Evolutionary conservation across 75 land plant species (phyloP), one percentile per base, ranked within the genome.

Genomic region (Larix kaempferi): DNA sequence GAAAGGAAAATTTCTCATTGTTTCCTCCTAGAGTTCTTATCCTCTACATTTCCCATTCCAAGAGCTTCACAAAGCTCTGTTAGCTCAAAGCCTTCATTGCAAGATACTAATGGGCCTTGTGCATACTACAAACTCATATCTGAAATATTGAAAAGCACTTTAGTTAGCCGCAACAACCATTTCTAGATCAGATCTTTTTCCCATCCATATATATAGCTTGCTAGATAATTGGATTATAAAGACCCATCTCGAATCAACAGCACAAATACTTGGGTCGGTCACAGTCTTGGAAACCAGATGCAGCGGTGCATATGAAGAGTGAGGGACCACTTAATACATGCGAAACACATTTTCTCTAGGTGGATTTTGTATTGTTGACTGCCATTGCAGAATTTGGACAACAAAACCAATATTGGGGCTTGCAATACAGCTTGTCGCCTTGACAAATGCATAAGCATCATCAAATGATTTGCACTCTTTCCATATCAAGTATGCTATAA

Each of bases 401-500:
- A 73, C 80, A 76, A 87, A 87, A 25, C 88, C 88, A 69, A 87
- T 85, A 54, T 87, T 87, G 13, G 88, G 88, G 59, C 80, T 80
- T 23, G 84, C 74, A 22, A 85, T 67, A 76, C 73, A 49, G 2
- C 88, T 76, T 33, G 65, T 26, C 2, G 59, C 35, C 78, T 85
- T 80, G 33, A 87, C 81, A 41, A 80, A 78, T 39, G 80, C 77
- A 76, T 80, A 82, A 16, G 76, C 83, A 12, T 80, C 80, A 10
- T 87, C 87, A 76, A 84, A 87, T 7, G 78, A 59, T 58, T 35
- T 63, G 21, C 57, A 57, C 57, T 87, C 77, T 56, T 79, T 55
- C 88, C 88, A 87, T 80, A 87, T 87, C 26, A 87, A 71, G 77
- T 87, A 87, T 7, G 87, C 88, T 56, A 87, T 85, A 59, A 80